Evolutionary conservation across 1,284 basidiomycete genomes (phyloP), one percentile per base, ranked within the genome.

Genomic region (Ustilago esculenta): DNA sequence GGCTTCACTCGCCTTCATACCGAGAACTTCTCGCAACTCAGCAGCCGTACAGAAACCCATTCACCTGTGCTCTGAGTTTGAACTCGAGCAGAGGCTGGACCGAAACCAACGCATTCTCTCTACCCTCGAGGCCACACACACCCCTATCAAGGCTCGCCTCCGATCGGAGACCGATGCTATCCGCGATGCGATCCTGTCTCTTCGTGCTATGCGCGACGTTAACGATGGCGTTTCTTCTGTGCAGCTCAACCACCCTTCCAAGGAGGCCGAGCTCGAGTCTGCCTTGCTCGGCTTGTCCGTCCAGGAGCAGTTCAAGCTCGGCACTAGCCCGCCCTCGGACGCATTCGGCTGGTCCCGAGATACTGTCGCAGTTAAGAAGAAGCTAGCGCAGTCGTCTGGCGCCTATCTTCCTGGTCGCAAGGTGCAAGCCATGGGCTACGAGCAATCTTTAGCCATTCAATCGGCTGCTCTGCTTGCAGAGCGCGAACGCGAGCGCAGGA

Each of bases 51-150:
- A 64, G 30, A 70, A 70, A 32, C 60, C 67, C 2, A 60, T 70
- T 27, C 57, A 60, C 15, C 53, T 49, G 14, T 70, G 67, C 32
- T 66, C 55, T 21, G 67, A 70, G 23, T 70, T 70, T 18, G 67
- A 70, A 44, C 67, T 70, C 42, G 67, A 65, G 42, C 61, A 70
- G 46, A 59, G 63, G 25, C 54, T 70, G n/a, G 67, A 70, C 40
- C 61, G 67, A 33, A 60, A 65, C 34, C 44, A 70, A 24, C 61
- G 67, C 46, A 65, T 70, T 21, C 67, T 70, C 15, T 48, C 67
- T 23, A 49, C 67, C 0, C 36, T 65, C 5, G 48, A 61, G 25
- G 30, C 46, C 11, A 52, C 49, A 1, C 61, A 42, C 23, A 40
- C 43, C 11, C 56, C 52, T 7, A 65, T 57, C 30, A 56, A 52